phyloP scores from a whole-genome alignment of 2,329 filamentous ascomycete species.

The Emydomyces testavorans region DNA sequence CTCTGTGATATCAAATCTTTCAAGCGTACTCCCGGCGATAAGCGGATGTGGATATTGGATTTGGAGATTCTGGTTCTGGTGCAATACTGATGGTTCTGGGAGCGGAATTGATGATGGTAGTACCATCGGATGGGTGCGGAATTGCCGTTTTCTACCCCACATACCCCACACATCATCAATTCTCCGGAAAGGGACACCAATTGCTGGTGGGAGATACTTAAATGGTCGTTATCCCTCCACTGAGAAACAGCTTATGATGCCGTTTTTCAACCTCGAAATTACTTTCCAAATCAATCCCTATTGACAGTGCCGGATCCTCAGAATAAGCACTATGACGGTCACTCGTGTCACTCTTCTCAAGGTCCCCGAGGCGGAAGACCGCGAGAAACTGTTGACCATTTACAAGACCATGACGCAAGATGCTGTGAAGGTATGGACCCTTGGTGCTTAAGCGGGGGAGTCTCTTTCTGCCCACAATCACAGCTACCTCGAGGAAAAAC shows the following conservation, averaged over 20 bases:
- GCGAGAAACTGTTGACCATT: constrained; percentile 28
- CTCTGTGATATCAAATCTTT: background rate
- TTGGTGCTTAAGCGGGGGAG: background rate
- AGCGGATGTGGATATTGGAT: background rate
- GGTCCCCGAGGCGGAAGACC: constrained; percentile 31
- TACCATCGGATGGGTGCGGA: background rate
- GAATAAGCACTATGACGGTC: constrained; percentile 20
- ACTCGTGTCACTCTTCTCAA: constrained; percentile 40
- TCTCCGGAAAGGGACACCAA: background rate
- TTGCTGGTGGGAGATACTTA: background rate
- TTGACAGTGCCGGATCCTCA: background rate
- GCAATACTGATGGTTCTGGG: no score
- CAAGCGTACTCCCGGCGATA: background rate
- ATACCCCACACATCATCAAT: background rate
- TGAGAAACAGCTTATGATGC: background rate
- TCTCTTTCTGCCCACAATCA: background rate
- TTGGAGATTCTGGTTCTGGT: no score
- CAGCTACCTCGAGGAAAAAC: background rate
- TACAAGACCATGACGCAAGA: constrained; percentile 27
- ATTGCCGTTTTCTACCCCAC: background rate
- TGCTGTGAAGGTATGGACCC: constrained; percentile 26
- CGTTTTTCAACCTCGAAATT: background rate
- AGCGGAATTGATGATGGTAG: constrained; percentile 3
- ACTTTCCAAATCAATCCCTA: background rate
- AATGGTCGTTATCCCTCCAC: background rate